Conservation (phyloP, 1,139 yeast species). For the Taphrina betulina region DNA sequence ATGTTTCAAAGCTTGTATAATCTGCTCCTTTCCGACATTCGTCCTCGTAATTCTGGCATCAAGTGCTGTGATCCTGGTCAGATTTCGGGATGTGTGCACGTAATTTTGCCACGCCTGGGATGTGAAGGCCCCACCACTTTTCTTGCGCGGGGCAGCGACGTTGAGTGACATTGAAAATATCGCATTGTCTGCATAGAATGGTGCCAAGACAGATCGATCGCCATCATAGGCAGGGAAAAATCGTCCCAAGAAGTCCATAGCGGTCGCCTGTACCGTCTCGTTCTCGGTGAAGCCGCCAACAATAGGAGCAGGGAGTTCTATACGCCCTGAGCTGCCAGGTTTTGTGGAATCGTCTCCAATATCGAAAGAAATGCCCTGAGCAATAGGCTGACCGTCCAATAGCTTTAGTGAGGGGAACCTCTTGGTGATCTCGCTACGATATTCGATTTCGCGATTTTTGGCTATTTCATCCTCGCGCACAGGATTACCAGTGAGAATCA, state of each 20-base stretch:
- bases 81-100: slow-evolving; percentile 67
- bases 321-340: slow-evolving; percentile 37
- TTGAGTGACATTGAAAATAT: slow-evolving; percentile 72
- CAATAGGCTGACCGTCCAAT: slow-evolving; percentile 69
- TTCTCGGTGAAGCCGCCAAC: slow-evolving; percentile 75
- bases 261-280: slow-evolving; percentile 64
- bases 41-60: slow-evolving; percentile 59
- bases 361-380: slow-evolving; percentile 58
- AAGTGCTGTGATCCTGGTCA: slow-evolving; percentile 64
- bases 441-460: slow-evolving; percentile 49
- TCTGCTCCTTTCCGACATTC: slow-evolving; percentile 68
- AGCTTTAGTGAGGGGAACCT: slow-evolving; percentile 75
- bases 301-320: slow-evolving; percentile 53
- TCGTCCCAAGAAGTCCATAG: slow-evolving; percentile 67
- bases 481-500: slow-evolving; percentile 78
- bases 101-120: slow-evolving; percentile 43
- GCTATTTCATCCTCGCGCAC: slow-evolving; percentile 42
- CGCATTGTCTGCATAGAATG: slow-evolving; percentile 76
- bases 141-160: slow-evolving; percentile 49
- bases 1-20: slow-evolving; percentile 59
- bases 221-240: slow-evolving; percentile 73
- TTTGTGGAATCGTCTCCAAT: slow-evolving; percentile 21
- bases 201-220: slow-evolving; percentile 66
- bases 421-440: slow-evolving; percentile 64
- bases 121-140: slow-evolving; percentile 38